These are phyloP conservation scores for Hypoxylon rubiginosum DNA, from an alignment of 2,329 filamentous ascomycete species.

Conservation along the genomic window DNA sequence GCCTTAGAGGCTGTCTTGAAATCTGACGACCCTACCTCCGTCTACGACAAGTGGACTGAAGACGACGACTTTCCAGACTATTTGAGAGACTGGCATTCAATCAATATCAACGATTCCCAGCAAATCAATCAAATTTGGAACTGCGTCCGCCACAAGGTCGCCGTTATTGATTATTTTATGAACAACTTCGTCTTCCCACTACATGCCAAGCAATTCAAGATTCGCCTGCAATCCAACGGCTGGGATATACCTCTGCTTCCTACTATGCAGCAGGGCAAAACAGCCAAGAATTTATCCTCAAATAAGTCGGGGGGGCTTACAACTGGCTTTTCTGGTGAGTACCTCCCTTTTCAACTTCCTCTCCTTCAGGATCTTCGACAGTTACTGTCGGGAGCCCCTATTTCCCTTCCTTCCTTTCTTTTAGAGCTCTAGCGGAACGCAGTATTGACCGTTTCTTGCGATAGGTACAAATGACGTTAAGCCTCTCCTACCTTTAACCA, in stretches of 20 bases:
- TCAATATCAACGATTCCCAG: slow-evolving; percentile 70
- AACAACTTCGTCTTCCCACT: slow-evolving; percentile 74
- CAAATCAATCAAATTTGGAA: slow-evolving; percentile 66
- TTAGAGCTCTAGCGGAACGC: not conserved
- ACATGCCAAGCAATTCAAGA: slow-evolving; percentile 73
- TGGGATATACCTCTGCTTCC: slow-evolving; percentile 73
- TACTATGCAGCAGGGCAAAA: slow-evolving; percentile 28
- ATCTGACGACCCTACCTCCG: slow-evolving; percentile 67
- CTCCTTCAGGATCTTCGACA: not conserved
- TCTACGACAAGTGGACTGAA: slow-evolving; percentile 67
- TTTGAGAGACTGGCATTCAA: slow-evolving; percentile 65
- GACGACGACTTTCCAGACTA: slow-evolving; percentile 58
- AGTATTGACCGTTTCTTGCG: not conserved
- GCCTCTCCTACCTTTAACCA: slow-evolving; percentile 70
- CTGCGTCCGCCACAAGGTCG: slow-evolving; percentile 61
- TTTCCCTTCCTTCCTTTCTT: not conserved
- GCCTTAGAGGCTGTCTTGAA: slow-evolving; percentile 65
- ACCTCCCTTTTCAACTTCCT: not conserved
- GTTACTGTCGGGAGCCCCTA: not conserved
- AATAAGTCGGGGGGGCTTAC: slow-evolving; percentile 57
- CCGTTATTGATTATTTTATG: slow-evolving; percentile 71
- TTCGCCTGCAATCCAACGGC: slow-evolving; percentile 74
- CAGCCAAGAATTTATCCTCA: slow-evolving; percentile 1
- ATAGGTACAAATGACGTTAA: slow-evolving; percentile 73
- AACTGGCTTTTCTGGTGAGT: slow-evolving; percentile 74